Percentiles rank a stretch among this genome's conserved stretches.
phyloP scores from a whole-genome alignment of 495 filamentous ascomycete species.

The Penicillium alfredii region DNA sequence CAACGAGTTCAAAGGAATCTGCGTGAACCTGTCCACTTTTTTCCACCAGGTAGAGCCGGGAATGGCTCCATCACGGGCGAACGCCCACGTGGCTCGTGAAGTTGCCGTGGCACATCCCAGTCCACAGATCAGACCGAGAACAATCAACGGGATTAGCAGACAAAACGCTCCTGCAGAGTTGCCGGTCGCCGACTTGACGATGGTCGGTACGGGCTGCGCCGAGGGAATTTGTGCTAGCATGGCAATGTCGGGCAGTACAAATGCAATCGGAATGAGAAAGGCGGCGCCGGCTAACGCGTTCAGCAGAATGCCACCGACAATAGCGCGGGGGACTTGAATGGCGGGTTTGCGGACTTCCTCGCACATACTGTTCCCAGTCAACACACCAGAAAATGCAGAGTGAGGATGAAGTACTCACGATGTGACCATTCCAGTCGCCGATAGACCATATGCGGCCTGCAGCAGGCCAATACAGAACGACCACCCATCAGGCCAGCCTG shows the following conservation, averaged over 20 bases:
- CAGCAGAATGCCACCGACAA: constrained; percentile 55
- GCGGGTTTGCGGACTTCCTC: constrained; percentile 57
- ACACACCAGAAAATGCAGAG: constrained; percentile 21
- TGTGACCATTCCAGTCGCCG: constrained; percentile 41
- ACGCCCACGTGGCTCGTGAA: constrained; percentile 63
- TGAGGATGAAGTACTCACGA: constrained; percentile 8
- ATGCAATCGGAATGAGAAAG: constrained; percentile 52
- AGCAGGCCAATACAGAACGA: constrained; percentile 52
- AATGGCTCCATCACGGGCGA: constrained; percentile 52
- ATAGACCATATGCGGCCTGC: constrained; percentile 48
- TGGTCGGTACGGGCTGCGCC: constrained; percentile 33
- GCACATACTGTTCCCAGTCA: constrained; percentile 39
- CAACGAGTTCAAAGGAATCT: constrained; percentile 45
- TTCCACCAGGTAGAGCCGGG: constrained; percentile 53
- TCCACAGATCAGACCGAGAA: constrained; percentile 59
- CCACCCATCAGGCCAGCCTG: constrained; percentile 50
- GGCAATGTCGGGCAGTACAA: constrained; percentile 51
- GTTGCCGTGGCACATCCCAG: constrained; percentile 62
- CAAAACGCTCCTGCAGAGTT: constrained; percentile 50
- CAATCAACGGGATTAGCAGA: constrained; percentile 57
- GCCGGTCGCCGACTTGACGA: constrained; percentile 14
- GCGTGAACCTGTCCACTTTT: constrained; percentile 36
- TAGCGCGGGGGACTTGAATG: constrained; percentile 56
- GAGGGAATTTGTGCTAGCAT: constrained; percentile 49
- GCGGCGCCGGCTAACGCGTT: constrained; percentile 55